phyloP scores from a whole-genome alignment of 1,139 yeast species.

The Magnusiomyces magnusii region DNA sequence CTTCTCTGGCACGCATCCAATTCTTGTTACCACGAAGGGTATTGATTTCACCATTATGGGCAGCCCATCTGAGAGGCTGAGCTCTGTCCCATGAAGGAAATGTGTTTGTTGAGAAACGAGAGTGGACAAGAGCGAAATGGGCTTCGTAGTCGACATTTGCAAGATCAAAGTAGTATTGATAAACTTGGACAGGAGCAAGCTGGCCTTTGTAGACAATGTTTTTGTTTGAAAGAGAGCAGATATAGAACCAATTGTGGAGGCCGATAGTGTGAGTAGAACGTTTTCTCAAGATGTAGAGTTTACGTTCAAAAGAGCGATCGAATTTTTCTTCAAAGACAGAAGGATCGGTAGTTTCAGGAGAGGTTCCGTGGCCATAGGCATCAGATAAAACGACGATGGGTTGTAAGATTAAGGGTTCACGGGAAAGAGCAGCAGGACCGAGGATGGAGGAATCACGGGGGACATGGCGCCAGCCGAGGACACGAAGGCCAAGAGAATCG shows the following conservation, averaged over 20 bases:
- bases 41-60: slow-evolving; percentile 98
- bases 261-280: slow-evolving; percentile 89
- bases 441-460: slow-evolving; percentile 89
- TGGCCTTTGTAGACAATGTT: slow-evolving; percentile 97
- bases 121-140: slow-evolving; percentile 93
- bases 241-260: slow-evolving; percentile 94
- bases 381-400: slow-evolving; percentile 73
- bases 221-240: slow-evolving; percentile 82
- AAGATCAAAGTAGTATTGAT: slow-evolving; percentile 88
- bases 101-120: slow-evolving; percentile 95
- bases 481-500: slow-evolving; percentile 61
- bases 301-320: slow-evolving; percentile 69
- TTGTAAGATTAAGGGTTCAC: slow-evolving; percentile 88
- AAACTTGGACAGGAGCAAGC: slow-evolving; percentile 93
- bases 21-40: slow-evolving; percentile 96
- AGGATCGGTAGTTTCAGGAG: slow-evolving; percentile 30
- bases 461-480: slow-evolving; percentile 93
- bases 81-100: slow-evolving; percentile 99
- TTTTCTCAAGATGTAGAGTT: slow-evolving; percentile 77
- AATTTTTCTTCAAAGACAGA: slow-evolving; percentile 47
- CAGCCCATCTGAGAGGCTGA: slow-evolving; percentile 95
- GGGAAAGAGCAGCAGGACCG: slow-evolving; percentile 90
- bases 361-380: slow-evolving; percentile 40
- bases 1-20: slow-evolving; percentile 99
- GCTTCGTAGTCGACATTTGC: slow-evolving; percentile 90